These are phyloP conservation scores for Jatropha podagrica DNA, from an alignment of 441 rosid genomes.

Conservation along the genomic window DNA sequence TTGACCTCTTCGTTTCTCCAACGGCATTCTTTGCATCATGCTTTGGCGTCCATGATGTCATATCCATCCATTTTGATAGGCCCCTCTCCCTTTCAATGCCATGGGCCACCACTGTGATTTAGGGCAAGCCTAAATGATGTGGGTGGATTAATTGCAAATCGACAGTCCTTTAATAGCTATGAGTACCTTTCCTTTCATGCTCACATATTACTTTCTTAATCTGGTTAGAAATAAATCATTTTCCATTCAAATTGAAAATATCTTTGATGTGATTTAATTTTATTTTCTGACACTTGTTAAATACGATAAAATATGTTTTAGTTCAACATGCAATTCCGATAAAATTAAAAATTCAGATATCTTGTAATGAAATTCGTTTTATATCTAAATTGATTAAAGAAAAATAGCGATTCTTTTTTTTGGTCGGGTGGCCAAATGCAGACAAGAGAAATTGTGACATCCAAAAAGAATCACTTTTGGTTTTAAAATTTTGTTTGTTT, in stretches of 20 bases:
- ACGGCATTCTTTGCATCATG: slow-evolving; percentile 33
- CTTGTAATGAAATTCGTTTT: no score
- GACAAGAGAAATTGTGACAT: slow-evolving; percentile 4
- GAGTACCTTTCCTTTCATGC: no score
- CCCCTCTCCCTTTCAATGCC: not conserved
- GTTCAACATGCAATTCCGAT: no score
- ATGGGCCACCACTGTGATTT: slow-evolving; percentile 1
- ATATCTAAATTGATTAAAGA: no score
- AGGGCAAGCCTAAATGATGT: not conserved
- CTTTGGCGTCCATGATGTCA: slow-evolving; percentile 38
- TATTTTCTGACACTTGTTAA: no score
- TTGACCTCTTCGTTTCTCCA: not conserved
- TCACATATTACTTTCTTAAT: no score
- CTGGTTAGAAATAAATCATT: no score
- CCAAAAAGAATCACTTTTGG: not conserved
- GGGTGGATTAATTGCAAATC: not conserved
- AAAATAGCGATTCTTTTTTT: not conserved
- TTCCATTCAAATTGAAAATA: no score
- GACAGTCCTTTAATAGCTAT: not conserved
- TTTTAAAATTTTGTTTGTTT: not conserved
- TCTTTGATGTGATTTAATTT: no score
- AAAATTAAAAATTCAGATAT: no score
- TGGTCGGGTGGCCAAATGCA: not conserved
- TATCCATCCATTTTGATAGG: not conserved
- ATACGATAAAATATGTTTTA: no score